phyloP scores from a whole-genome alignment of 495 filamentous ascomycete species.

The Tuber borchii region DNA sequence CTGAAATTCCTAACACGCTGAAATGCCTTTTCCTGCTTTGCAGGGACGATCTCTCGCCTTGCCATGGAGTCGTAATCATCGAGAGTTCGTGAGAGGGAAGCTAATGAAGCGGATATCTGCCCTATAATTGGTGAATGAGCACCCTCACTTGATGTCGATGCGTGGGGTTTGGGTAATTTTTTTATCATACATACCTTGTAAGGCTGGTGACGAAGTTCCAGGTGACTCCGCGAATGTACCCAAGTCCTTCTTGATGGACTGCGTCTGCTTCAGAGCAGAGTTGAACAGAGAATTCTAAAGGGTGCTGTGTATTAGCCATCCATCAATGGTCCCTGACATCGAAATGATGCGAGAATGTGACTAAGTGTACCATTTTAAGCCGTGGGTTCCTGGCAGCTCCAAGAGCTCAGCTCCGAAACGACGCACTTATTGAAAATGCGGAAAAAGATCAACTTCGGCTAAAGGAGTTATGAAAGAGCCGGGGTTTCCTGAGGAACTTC shows the following conservation, averaged over 20 bases:
- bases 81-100: conserved; percentile 80
- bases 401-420: neutral
- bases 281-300: conserved; percentile 83
- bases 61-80: conserved; percentile 86
- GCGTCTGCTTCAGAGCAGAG: conserved; percentile 87
- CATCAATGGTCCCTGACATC: neutral
- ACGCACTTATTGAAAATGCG: neutral
- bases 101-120: conserved; percentile 77
- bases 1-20: conserved; percentile 83
- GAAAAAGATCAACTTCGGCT: neutral
- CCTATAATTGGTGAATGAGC: conserved; percentile 6
- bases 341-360: neutral
- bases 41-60: conserved; percentile 74
- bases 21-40: conserved; percentile 83
- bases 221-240: conserved; percentile 62
- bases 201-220: conserved; percentile 55
- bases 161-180: conserved; percentile 72
- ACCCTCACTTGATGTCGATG: conserved; percentile 46
- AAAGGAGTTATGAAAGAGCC: neutral
- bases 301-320: neutral
- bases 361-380: neutral
- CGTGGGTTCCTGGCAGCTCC: neutral
- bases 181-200: conserved; percentile 58
- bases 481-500: neutral
- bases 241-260: conserved; percentile 77